A percentile compares a stretch with the other conserved stretches of the same genome.
Conservation (phyloP, 768 basidiomycete genomes). For the Rhodotorula taiwanensis region DNA sequence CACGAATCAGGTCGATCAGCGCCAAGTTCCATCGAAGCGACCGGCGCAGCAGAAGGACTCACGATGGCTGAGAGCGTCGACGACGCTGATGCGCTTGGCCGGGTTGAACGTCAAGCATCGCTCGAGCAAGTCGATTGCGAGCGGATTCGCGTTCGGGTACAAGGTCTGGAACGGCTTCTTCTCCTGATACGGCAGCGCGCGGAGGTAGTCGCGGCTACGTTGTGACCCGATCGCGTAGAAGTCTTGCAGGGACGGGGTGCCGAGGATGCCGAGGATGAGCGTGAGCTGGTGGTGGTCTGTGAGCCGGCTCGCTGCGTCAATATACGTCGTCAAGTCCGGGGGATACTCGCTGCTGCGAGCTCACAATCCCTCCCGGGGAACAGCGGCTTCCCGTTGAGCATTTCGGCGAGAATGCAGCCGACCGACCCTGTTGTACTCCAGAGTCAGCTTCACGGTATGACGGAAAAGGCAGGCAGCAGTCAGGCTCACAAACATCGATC, state of each 20-base stretch:
- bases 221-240: slow-evolving; percentile 94
- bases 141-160: slow-evolving; percentile 59
- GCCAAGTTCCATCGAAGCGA: slow-evolving; percentile 38
- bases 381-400: slow-evolving; percentile 91
- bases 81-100: slow-evolving; percentile 90
- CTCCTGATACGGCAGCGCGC: slow-evolving; percentile 88
- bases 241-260: slow-evolving; percentile 93
- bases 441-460: neutral
- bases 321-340: too few relatives aligned
- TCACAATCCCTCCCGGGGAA: slow-evolving; percentile 87
- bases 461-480: too few relatives aligned
- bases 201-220: slow-evolving; percentile 88
- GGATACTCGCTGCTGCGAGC: slow-evolving; percentile 41
- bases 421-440: slow-evolving; percentile 43
- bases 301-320: neutral
- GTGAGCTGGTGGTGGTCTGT: slow-evolving; percentile 93
- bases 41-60: neutral
- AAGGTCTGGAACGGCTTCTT: slow-evolving; percentile 69
- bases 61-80: slow-evolving; percentile 83
- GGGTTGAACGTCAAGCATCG: slow-evolving; percentile 91
- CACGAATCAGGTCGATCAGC: neutral
- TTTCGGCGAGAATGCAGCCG: slow-evolving; percentile 60
- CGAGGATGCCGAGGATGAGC: slow-evolving; percentile 91
- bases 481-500: slow-evolving; percentile 43
- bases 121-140: slow-evolving; percentile 65